Percentiles rank a stretch among this genome's conserved stretches.
phyloP scores from a whole-genome alignment of 257 asterid species.

The Verbena officinalis region DNA sequence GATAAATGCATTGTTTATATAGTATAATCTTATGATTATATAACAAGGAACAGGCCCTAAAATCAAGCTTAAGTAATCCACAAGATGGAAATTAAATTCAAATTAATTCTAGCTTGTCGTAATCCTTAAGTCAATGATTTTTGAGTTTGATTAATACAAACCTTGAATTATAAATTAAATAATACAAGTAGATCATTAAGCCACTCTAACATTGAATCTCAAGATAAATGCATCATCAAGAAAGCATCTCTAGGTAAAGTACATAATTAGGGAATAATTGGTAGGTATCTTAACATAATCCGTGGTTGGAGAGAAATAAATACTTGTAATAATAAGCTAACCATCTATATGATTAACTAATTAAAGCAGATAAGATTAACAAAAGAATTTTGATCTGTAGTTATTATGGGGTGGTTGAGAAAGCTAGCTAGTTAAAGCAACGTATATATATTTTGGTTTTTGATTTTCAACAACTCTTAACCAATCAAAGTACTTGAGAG shows the following conservation, averaged over 20 bases:
- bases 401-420: constrained; percentile 35
- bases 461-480: constrained; percentile 32
- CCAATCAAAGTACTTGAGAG: neutral
- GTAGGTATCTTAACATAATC: constrained; percentile 35
- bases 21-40: constrained; percentile 7
- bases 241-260: constrained; percentile 34
- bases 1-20: neutral
- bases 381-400: constrained; percentile 5
- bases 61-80: constrained; percentile 21
- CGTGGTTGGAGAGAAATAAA: constrained; percentile 7
- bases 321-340: constrained; percentile 8
- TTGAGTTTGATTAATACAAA: constrained; percentile 25
- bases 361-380: constrained; percentile 13
- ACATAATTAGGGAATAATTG: constrained; percentile 26
- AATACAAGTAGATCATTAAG: constrained; percentile 27
- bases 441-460: constrained; percentile 24
- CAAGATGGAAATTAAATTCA: neutral
- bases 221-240: constrained; percentile 24
- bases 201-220: neutral
- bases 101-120: constrained; percentile 21
- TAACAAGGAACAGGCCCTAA: constrained; percentile 16
- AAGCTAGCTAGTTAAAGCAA: constrained; percentile 28
- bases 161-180: constrained; percentile 4
- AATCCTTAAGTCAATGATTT: constrained; percentile 33
- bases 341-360: constrained; percentile 2